phyloP scores from a whole-genome alignment of 345 rosid species.

The Mangifera indica region DNA sequence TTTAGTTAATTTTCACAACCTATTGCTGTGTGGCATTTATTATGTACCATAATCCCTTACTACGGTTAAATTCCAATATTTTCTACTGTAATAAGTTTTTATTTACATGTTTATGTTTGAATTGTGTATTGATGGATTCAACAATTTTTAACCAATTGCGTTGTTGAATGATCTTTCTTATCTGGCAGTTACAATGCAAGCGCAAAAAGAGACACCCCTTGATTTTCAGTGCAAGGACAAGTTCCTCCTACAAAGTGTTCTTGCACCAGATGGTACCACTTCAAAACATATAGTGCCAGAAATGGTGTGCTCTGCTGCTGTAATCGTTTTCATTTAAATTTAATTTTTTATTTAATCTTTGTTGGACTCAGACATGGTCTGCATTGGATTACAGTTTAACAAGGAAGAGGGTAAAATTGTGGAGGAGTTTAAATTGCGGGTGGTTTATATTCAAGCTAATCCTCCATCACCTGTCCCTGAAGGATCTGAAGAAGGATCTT shows the following conservation, averaged over 20 bases:
- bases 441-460: constrained; percentile 72
- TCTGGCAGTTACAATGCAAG: constrained; percentile 85
- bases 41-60: background rate
- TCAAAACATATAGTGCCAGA: constrained; percentile 56
- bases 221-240: constrained; percentile 93
- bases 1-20: background rate
- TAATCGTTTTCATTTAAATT: background rate
- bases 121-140: background rate
- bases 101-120: background rate
- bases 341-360: background rate
- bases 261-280: constrained; percentile 59
- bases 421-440: constrained; percentile 77
- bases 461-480: constrained; percentile 92
- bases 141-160: background rate
- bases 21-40: background rate
- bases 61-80: background rate
- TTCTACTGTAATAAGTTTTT: background rate
- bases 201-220: constrained; percentile 71
- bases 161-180: background rate
- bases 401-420: constrained; percentile 55
- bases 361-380: background rate
- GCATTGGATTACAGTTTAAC: constrained; percentile 51
- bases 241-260: constrained; percentile 75
- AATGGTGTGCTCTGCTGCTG: constrained; percentile 37
- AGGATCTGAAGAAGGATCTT: constrained; percentile 84